Conservation (phyloP, 106 monocot species). For the Acanthochlamys bracteata region DNA sequence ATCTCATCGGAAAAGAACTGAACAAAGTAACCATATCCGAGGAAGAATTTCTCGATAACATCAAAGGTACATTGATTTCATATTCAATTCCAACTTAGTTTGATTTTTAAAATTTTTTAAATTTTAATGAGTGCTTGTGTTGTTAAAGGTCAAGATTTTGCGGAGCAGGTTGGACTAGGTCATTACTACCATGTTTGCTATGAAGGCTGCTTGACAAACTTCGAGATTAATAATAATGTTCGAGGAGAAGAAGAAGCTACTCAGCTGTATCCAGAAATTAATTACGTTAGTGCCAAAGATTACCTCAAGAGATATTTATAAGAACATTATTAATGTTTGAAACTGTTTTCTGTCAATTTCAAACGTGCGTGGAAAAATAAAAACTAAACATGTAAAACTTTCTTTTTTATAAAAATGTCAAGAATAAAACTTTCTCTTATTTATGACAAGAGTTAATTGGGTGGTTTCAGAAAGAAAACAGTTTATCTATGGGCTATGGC, state of each 20-base stretch:
- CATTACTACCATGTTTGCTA: slow-evolving; percentile 56
- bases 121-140: background rate
- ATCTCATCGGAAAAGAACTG: slow-evolving; percentile 41
- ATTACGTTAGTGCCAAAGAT: slow-evolving; percentile 40
- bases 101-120: background rate
- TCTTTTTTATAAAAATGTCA: too few relatives aligned
- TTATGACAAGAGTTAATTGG: too few relatives aligned
- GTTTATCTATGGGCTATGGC: too few relatives aligned
- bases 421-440: too few relatives aligned
- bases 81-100: too few relatives aligned
- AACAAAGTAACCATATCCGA: slow-evolving; percentile 31
- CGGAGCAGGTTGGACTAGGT: slow-evolving; percentile 33
- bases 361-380: too few relatives aligned
- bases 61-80: slow-evolving; percentile 20
- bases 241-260: slow-evolving; percentile 40
- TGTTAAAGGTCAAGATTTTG: slow-evolving; percentile 34
- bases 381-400: too few relatives aligned
- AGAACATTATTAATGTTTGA: too few relatives aligned
- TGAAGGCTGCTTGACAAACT: slow-evolving; percentile 58
- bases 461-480: too few relatives aligned
- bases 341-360: too few relatives aligned
- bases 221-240: slow-evolving; percentile 41
- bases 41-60: slow-evolving; percentile 28
- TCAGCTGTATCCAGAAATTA: slow-evolving; percentile 48
- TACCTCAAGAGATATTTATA: slow-evolving; percentile 50